Evolutionary conservation across 306 rosid genomes (phyloP).

Genomic region (Medicago truncatula): DNA sequence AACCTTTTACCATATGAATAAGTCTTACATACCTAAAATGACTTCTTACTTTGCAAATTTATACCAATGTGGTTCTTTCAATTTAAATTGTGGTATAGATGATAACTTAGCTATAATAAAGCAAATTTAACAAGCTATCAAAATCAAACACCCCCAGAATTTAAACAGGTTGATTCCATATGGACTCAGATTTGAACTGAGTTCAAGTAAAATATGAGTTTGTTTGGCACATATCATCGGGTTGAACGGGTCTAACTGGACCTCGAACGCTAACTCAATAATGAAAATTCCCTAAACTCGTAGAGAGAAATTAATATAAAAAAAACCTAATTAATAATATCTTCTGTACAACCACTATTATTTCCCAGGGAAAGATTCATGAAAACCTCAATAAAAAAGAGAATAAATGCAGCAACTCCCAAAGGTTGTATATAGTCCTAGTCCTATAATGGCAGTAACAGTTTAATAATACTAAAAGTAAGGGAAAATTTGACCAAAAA

Average conservation of each 20-base stretch:
- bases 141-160: too few species aligned
- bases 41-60: too few species aligned
- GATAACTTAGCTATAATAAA: too few species aligned
- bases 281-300: background rate
- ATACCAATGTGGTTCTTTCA: too few species aligned
- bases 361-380: conserved; percentile 37
- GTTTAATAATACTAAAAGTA: conserved; percentile 11
- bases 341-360: conserved; percentile 46
- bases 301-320: conserved; percentile 23
- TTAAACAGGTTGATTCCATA: background rate
- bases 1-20: too few species aligned
- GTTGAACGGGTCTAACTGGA: background rate
- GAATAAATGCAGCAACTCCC: conserved; percentile 49
- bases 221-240: background rate
- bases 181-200: background rate
- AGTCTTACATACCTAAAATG: too few species aligned
- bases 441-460: conserved; percentile 48
- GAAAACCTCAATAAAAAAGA: conserved; percentile 41
- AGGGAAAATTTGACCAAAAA: conserved; percentile 32
- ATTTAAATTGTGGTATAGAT: too few species aligned
- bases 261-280: background rate
- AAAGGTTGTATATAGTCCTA: conserved; percentile 48
- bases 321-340: conserved; percentile 29
- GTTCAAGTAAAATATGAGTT: too few species aligned
- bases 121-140: too few species aligned